Evolutionary conservation across 1,139 yeast species (phyloP), one percentile per base, ranked within the genome.

Genomic region (Yamadazyma songkhlaensis): DNA sequence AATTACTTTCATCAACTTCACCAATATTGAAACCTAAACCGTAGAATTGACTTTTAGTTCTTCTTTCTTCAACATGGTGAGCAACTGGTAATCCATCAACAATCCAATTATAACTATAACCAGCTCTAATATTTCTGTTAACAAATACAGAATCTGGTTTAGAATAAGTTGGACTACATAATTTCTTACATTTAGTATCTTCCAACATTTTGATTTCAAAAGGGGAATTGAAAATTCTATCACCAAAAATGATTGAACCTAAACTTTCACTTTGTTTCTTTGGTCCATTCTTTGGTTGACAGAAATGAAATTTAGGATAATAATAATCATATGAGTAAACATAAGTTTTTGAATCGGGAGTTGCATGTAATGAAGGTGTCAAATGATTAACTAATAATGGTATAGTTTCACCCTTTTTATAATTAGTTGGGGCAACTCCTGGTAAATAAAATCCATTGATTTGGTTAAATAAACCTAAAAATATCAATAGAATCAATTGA

Each of bases 41-140:
- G 57, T 84, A 86, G 57, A 81, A 85, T 28, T 73, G 68, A 9
- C 77, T 51, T 14, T 75, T 54, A n/a, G 86, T 81, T 50, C 77
- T 74, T 37, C 55, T 54, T 57, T 83, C 89, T 33, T 70, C 61
- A 26, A 79, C 64, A 37, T 60, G 58, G 51, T 74, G 75, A 3
- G 96, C 96, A 13, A 92, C 96, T 14, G 98, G 98, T 48, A 92
- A 75, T 2, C 97, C 97, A 60, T 92, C 99, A 44, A 92, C 69
- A 39, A 90, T 72, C 98, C 97, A 92, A 57, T 92, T 90, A 60
- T 87, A 86, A 55, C 76, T 78, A 59, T 87, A 92, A 5, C 92
- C 90, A 36, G 89, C 88, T 48, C 81, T 72, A 48, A 92, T 84
- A 53, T 85, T 77, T 51, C 84, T 74, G 57, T 81, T 82, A 35